phyloP scores from a whole-genome alignment of 2,329 filamentous ascomycete genomes.

The Alternaria consortialis region DNA sequence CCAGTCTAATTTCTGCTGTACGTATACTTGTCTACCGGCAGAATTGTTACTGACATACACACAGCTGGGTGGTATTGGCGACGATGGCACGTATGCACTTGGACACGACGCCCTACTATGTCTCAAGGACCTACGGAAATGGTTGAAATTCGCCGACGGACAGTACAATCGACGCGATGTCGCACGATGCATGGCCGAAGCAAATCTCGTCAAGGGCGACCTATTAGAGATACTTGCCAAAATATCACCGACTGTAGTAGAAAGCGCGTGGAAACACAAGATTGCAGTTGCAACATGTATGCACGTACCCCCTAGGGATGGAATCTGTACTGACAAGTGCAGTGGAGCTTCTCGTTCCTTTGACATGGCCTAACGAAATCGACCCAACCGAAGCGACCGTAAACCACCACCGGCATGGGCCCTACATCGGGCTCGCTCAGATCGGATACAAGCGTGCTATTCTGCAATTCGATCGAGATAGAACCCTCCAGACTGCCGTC shows the following conservation, averaged over 20 bases:
- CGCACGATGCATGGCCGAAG: slow-evolving; percentile 88
- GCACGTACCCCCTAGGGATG: slow-evolving; percentile 14
- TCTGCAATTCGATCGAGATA: slow-evolving; percentile 80
- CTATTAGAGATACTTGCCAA: slow-evolving; percentile 85
- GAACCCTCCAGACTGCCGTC: slow-evolving; percentile 81
- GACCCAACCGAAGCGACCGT: slow-evolving; percentile 83
- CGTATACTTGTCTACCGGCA: slow-evolving; percentile 43
- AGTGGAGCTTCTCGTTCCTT: slow-evolving; percentile 87
- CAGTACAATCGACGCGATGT: slow-evolving; percentile 95
- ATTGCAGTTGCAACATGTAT: slow-evolving; percentile 79
- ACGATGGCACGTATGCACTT: slow-evolving; percentile 83
- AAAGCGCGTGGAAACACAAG: slow-evolving; percentile 78
- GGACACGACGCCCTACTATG: slow-evolving; percentile 94
- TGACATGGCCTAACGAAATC: slow-evolving; percentile 92
- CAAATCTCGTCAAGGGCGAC: slow-evolving; percentile 90
- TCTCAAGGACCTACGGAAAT: slow-evolving; percentile 91
- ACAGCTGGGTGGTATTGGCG: slow-evolving; percentile 85
- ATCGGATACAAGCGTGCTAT: slow-evolving; percentile 88
- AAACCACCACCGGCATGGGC: slow-evolving; percentile 91
- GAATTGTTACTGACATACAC: slow-evolving; percentile 21
- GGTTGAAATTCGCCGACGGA: slow-evolving; percentile 94
- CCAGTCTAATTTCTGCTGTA: slow-evolving; percentile 92
- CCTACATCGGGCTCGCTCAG: slow-evolving; percentile 87
- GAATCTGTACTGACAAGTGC: slow-evolving; percentile 27
- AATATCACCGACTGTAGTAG: slow-evolving; percentile 73